Base-by-base conservation (phyloP, 805 yeast genomes). In the Zygosaccharomyces kombuchaensis region DNA sequence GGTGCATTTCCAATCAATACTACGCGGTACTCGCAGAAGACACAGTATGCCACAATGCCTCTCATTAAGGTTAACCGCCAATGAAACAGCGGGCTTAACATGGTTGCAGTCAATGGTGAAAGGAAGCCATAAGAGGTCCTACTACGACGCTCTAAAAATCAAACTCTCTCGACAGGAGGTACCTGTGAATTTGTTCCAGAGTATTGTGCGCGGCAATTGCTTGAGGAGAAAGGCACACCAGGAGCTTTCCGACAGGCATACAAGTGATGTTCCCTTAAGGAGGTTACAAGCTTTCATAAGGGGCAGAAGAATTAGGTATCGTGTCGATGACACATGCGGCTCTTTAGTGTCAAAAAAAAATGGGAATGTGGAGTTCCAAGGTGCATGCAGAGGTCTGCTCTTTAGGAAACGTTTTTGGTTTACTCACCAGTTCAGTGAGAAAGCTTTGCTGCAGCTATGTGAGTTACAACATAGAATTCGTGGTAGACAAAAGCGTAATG, bases 31-130 rank as follows among this genome's bases (percentile, higher is more conserved):
- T 9, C 32, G 71, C n/a, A 38, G 55, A 2, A 57, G 70, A 49
- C 48, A 47, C 9, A 58, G 17, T 9, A 38, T 45, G 2, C 38
- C 35, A 4, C 21, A 38, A 14, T 21, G 32, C n/a, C 14, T 23
- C 13, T 26, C 44, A 10, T 19, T 23, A 13, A 21, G 19, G 3
- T 13, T 37, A 13, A 34, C 27, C 7, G 31, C 3, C 38, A 57
- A 42, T 22, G 29, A 40, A 16, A 35, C 51, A 22, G 9, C 22
- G 6, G 6, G 54, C 51, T 12, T 48, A 78, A 1, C 84, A 77
- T 55, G 66, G 7, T 47, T 87, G 1, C 96, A 89, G 59, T 68
- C 87, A 1, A 52, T 68, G 0, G 49, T 76, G 1, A 72, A 86
- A 50, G 90, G 84, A 6, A 57, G 50, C 1, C 16, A 57, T 0